phyloP scores from a whole-genome alignment of 192 early-diverging fungal genomes.

The Backusella tarrabulga region DNA sequence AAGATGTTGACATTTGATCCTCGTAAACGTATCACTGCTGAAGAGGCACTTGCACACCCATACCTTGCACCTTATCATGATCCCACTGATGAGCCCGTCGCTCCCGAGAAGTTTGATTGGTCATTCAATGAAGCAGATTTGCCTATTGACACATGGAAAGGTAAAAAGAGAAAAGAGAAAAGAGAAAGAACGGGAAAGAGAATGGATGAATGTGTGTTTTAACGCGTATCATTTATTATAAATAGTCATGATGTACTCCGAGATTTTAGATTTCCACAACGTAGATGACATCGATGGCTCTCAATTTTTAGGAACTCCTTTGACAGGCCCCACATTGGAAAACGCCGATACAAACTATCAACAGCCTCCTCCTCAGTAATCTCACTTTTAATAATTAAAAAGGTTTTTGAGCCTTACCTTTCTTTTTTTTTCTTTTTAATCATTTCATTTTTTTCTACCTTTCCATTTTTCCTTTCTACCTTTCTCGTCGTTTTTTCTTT shows the following conservation, averaged over 20 bases:
- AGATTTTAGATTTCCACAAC: constrained; percentile 72
- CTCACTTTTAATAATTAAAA: not conserved
- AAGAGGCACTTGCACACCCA: constrained; percentile 84
- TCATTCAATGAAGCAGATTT: constrained; percentile 91
- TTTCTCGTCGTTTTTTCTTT: not conserved
- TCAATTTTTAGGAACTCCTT: constrained; percentile 38
- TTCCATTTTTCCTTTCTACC: not conserved
- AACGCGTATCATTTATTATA: not conserved
- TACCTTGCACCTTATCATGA: constrained; percentile 93
- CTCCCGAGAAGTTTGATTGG: constrained; percentile 87
- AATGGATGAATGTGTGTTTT: not conserved
- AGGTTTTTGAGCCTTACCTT: not conserved
- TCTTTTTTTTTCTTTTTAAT: not conserved
- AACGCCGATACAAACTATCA: not conserved
- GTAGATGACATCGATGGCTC: constrained; percentile 50
- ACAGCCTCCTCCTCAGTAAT: not conserved
- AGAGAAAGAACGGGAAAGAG: not conserved
- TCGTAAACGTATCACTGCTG: constrained; percentile 83
- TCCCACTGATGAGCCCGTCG: constrained; percentile 82
- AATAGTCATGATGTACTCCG: constrained; percentile 81
- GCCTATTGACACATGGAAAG: constrained; percentile 83
- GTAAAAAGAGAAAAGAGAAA: constrained; percentile 6
- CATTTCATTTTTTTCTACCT: no score
- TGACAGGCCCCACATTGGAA: constrained; percentile 32
- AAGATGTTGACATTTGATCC: constrained; percentile 95